phyloP scores from a whole-genome alignment of 768 basidiomycete species.

The Punctularia strigosozonata region DNA sequence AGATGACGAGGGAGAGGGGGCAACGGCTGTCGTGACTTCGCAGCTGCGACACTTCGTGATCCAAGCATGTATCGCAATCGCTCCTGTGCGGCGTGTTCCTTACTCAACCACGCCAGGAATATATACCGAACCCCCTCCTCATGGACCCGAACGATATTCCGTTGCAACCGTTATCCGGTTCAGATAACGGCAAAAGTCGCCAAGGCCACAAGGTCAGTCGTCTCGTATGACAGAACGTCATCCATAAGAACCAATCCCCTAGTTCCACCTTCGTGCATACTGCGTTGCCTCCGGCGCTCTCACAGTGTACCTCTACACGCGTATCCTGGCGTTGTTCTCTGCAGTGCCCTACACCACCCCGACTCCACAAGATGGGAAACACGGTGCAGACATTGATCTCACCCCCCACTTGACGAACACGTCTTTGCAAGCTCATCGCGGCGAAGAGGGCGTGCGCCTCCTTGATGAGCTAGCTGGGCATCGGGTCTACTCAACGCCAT shows the following conservation, averaged over 20 bases:
- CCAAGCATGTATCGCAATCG: constrained; percentile 44
- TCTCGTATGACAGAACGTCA: constrained; percentile 1
- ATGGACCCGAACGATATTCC: constrained; percentile 50
- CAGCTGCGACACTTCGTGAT: constrained; percentile 94
- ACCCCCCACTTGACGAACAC: constrained; percentile 86
- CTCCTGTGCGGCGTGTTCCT: constrained; percentile 1
- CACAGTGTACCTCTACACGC: constrained; percentile 68
- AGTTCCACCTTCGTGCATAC: constrained; percentile 95
- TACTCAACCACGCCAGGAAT: constrained; percentile 48
- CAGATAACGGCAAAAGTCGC: no score
- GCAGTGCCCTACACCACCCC: constrained; percentile 54
- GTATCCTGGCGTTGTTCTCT: constrained; percentile 84
- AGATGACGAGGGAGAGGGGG: constrained; percentile 18
- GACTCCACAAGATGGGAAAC: constrained; percentile 10
- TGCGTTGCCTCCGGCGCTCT: constrained; percentile 69
- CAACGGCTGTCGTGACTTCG: constrained; percentile 61
- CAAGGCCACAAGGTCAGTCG: constrained; percentile 49
- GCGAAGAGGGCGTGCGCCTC: constrained; percentile 64
- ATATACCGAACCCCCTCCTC: constrained; percentile 66
- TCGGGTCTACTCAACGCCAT: constrained; percentile 29
- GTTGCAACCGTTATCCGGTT: constrained; percentile 15
- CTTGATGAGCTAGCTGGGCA: constrained; percentile 72
- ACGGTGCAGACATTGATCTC: constrained; percentile 33
- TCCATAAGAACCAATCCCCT: neutral
- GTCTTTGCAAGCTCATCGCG: constrained; percentile 59